Evolutionary conservation across 306 rosid genomes (phyloP).

Genomic region (Urtica urens): DNA sequence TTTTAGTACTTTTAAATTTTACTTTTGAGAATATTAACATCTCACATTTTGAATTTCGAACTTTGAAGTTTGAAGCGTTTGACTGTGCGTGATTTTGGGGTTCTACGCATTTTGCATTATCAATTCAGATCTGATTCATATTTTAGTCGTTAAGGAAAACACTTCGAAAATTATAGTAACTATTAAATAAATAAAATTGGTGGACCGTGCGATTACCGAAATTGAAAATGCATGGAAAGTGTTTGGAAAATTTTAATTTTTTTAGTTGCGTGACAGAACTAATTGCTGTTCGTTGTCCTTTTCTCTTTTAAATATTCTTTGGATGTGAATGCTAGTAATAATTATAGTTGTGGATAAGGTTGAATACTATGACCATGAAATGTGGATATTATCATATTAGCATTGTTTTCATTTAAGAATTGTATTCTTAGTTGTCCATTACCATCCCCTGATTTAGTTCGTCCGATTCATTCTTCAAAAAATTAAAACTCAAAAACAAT

Average conservation of each 20-base stretch:
- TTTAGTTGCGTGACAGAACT: conserved; percentile 6
- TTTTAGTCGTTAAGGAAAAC: background rate
- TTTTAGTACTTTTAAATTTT: no score
- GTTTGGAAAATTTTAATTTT: background rate
- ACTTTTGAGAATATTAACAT: no score
- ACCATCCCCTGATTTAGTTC: no score
- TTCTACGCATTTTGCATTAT: background rate
- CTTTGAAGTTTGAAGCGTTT: no score
- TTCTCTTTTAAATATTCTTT: conserved; percentile 1
- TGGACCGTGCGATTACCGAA: background rate
- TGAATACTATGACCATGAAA: conserved; percentile 14
- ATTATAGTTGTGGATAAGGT: conserved; percentile 21
- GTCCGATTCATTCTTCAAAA: no score
- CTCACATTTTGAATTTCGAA: no score
- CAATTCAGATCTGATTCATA: background rate
- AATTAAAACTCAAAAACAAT: no score
- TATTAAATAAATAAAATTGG: background rate
- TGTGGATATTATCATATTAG: no score
- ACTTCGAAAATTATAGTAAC: background rate
- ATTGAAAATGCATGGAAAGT: no score
- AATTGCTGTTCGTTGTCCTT: background rate
- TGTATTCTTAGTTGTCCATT: background rate
- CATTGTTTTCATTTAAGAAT: conserved; percentile 18
- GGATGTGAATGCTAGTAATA: conserved; percentile 16
- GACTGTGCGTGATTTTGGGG: no score